Base-by-base conservation (phyloP, 805 yeast species). In the Candida ficus region DNA sequence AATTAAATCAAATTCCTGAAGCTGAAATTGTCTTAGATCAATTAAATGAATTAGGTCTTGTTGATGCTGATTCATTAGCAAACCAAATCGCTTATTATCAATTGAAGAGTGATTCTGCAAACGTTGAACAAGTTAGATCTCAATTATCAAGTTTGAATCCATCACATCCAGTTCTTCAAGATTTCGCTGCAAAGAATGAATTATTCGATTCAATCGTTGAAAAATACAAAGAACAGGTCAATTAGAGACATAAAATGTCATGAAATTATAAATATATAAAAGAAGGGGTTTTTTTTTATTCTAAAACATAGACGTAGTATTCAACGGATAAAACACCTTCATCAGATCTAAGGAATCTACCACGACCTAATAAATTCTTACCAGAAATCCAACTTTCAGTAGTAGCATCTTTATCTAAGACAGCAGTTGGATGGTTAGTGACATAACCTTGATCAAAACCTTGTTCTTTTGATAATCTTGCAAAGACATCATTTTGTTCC, bases 1-100 rank as follows among this genome's bases (percentile, higher is more conserved):
- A 86, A 64, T 74, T 88, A 58, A 77, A 80, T 37, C 84, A 90
- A 55, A 67, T 77, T 41, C 91, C 90, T 3, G 97, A 91, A 63
- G 90, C 96, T 9, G 73, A 75, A 44, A 86, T 85, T 46, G 67
- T 80, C 28, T 64, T 83, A 11, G 64, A 63, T 23, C 64, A 71
- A 37, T 62, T 76, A 31, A 54, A 67, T 26, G 70, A 75, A n/a
- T 63, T 67, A n/a, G 37, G 35, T 4, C 67, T 58, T 14, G 50
- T 63, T 10, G 62, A 62, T 45, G 64, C 64, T 5, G 78, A 78
- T 56, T 66, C 77, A 29, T 50, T 82, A 30, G 84, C 88, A 35
- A 79, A 83, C 57, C 72, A 79, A 55, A 76, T 85, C 44, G 72
- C 88, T 3, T 72, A 75, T 38, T 73, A 78, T 39, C 74, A 78